Percentiles rank a stretch among this genome's conserved stretches.
Evolutionary conservation across 257 asterid genomes (phyloP).

Genomic region (Solanum dulcamara): DNA sequence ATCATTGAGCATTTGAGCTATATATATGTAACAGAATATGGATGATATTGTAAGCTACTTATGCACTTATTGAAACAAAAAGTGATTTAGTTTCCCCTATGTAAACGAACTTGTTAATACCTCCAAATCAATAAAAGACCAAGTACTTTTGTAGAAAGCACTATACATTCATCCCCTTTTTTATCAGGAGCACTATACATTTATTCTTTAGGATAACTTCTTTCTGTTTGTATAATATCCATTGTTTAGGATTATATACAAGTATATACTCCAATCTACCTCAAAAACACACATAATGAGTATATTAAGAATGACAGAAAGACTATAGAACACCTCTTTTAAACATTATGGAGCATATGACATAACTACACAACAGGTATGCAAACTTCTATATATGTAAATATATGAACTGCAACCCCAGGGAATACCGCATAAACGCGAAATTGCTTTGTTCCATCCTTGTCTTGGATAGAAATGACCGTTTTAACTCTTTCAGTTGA

Average conservation of each 20-base stretch:
- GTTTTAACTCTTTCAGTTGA: constrained; percentile 12
- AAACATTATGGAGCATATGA: not conserved
- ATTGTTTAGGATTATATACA: not conserved
- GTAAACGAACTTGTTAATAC: not conserved
- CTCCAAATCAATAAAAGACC: not conserved
- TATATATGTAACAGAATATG: not conserved
- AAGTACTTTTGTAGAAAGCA: not conserved
- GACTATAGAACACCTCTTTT: not conserved
- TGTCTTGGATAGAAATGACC: constrained; percentile 11
- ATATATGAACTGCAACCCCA: not conserved
- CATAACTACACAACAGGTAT: not conserved
- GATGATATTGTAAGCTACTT: not conserved
- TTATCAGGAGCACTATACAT: not conserved
- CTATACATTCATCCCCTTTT: not conserved
- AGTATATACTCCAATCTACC: not conserved
- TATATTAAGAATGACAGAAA: not conserved
- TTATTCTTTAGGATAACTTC: not conserved
- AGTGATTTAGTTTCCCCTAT: not conserved
- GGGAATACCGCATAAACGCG: constrained; percentile 9
- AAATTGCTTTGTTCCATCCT: constrained; percentile 10
- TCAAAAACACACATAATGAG: not conserved
- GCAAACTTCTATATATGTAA: not conserved
- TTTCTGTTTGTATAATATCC: not conserved
- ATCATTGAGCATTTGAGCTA: not conserved
- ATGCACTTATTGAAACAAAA: not conserved